These are phyloP conservation scores for Scytalidium lignicola DNA, from an alignment of 2,329 filamentous ascomycete genomes.

Conservation along the genomic window DNA sequence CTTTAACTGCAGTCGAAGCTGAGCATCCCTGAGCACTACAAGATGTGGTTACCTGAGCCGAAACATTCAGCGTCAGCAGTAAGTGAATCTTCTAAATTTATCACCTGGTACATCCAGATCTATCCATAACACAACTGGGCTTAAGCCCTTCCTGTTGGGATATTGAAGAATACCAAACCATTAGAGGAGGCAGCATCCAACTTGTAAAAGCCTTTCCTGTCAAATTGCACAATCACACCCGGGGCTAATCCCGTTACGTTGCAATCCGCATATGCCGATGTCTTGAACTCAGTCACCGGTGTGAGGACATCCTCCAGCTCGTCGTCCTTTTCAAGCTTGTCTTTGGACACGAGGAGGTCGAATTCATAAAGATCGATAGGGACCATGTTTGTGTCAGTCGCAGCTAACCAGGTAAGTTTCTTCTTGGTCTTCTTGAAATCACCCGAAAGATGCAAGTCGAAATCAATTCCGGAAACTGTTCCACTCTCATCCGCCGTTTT, in stretches of 20 bases:
- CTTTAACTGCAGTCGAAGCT: too few species aligned
- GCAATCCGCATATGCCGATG: conserved; percentile 72
- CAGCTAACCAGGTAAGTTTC: conserved; percentile 92
- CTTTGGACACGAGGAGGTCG: conserved; percentile 92
- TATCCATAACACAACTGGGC: too few species aligned
- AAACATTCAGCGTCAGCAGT: too few species aligned
- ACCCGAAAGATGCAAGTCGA: conserved; percentile 86
- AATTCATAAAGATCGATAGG: conserved; percentile 88
- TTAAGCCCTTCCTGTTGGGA: conserved; percentile 54
- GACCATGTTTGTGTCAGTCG: conserved; percentile 68
- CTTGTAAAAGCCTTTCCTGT: conserved; percentile 87
- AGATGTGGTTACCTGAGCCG: too few species aligned
- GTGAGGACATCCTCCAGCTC: conserved; percentile 79
- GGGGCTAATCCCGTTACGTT: conserved; percentile 73
- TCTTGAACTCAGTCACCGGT: conserved; percentile 60
- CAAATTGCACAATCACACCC: conserved; percentile 89
- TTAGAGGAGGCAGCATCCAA: conserved; percentile 51
- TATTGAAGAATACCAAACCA: conserved; percentile 53
- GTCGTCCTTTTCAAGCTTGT: conserved; percentile 86
- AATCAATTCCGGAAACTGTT: conserved; percentile 64
- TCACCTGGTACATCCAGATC: too few species aligned
- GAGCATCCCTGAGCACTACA: too few species aligned
- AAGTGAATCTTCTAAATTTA: too few species aligned
- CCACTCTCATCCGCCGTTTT: conserved; percentile 51
- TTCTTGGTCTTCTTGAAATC: conserved; percentile 95